Conservation (phyloP, 2,329 filamentous ascomycete species). For the Trichoderma afroharzianum region DNA sequence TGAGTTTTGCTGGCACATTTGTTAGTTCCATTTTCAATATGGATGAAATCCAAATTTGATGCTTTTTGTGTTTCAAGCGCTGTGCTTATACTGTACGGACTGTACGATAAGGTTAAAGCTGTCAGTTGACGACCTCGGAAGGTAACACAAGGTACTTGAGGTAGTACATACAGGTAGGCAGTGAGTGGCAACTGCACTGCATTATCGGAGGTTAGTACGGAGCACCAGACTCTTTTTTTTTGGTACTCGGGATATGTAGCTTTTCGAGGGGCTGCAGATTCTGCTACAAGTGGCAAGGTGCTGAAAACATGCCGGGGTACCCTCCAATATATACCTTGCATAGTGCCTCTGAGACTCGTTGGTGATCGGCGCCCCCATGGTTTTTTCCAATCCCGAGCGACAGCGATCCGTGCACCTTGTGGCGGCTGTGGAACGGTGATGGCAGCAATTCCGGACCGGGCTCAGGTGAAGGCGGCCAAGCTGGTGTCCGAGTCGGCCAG, state of each 20-base stretch:
- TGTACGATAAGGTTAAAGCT: neutral
- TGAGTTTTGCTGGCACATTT: neutral
- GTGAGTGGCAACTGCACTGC: neutral
- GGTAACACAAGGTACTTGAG: neutral
- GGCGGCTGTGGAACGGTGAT: slow-evolving; percentile 9
- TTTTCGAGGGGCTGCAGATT: neutral
- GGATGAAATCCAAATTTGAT: too few relatives aligned
- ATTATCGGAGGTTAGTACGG: neutral
- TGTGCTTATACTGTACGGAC: neutral
- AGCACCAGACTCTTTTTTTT: neutral
- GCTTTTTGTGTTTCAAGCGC: neutral
- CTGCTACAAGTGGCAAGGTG: neutral
- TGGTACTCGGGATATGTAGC: neutral
- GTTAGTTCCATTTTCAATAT: neutral
- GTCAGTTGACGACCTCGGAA: neutral
- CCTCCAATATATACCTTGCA: neutral
- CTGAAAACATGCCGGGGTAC: neutral
- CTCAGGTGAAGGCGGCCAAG: slow-evolving; percentile 4
- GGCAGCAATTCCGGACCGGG: slow-evolving; percentile 2
- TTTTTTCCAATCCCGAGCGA: neutral
- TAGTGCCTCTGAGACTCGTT: neutral
- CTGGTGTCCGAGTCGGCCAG: slow-evolving; percentile 25
- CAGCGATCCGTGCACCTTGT: neutral
- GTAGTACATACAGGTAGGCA: neutral
- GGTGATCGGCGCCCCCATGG: slow-evolving; percentile 9